These are phyloP conservation scores for Cyberlindnera meyerae DNA, from an alignment of 805 yeast species.

Conservation along the genomic window DNA sequence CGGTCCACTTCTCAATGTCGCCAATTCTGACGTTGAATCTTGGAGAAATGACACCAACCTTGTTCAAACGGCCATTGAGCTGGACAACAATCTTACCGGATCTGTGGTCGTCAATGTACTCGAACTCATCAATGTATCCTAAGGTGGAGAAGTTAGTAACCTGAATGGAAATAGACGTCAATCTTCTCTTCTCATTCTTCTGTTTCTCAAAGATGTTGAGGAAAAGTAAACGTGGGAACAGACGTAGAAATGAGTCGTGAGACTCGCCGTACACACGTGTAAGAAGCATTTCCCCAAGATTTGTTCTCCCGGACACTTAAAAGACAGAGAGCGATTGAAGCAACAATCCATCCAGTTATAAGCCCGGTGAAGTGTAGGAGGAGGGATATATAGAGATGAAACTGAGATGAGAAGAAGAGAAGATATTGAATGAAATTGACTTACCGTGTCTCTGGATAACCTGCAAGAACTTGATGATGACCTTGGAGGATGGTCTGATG, in stretches of 20 bases:
- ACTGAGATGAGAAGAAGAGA: background rate
- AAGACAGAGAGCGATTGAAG: slow-evolving; percentile 91
- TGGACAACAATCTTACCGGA: slow-evolving; percentile 95
- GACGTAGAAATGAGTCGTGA: slow-evolving; percentile 6
- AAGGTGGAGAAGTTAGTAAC: slow-evolving; percentile 6
- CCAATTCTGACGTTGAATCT: slow-evolving; percentile 94
- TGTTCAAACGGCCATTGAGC: slow-evolving; percentile 96
- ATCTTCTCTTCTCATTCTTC: no score
- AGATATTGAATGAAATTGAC: slow-evolving; percentile 33
- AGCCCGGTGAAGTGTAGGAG: slow-evolving; percentile 81
- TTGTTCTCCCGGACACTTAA: slow-evolving; percentile 90
- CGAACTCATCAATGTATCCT: slow-evolving; percentile 91
- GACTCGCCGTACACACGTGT: slow-evolving; percentile 28
- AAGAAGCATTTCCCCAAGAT: slow-evolving; percentile 27
- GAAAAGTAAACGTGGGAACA: slow-evolving; percentile 32
- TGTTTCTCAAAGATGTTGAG: slow-evolving; percentile 30
- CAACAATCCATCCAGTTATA: slow-evolving; percentile 98
- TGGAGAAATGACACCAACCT: slow-evolving; percentile 98
- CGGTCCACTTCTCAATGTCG: slow-evolving; percentile 98
- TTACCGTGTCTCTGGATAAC: slow-evolving; percentile 97
- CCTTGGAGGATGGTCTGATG: slow-evolving; percentile 97
- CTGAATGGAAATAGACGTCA: no score
- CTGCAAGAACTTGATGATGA: slow-evolving; percentile 90
- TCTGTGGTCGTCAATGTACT: slow-evolving; percentile 98
- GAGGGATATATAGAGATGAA: background rate